Evolutionary conservation across 73 alveolate genomes (phyloP), one percentile per base, ranked within the genome.

Genomic region (Urostyla sp.): DNA sequence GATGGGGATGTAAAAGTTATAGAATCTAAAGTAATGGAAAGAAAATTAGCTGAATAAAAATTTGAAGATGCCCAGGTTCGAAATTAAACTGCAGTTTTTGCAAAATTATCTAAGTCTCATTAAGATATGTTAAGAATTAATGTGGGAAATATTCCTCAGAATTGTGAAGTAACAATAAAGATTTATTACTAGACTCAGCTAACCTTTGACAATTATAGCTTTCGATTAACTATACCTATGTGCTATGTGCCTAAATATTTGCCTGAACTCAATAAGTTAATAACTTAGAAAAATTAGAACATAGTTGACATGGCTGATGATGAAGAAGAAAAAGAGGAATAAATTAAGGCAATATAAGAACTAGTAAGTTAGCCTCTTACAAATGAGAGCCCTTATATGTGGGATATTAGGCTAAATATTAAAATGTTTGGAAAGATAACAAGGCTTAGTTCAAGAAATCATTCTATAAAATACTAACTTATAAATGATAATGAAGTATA

Each of bases 1-100:
- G 90, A 86, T 54, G 76, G 80, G n/a, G 77, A 20, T 60, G 77
- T 32, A 4, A 60, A 34, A 28, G 34, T 34, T 3, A 60, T 60
- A 10, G 77, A 60, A 34, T 53, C 58, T 21, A 72, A 23, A 27
- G 26, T 30, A 4, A 8, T 53, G 13, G 78, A 75, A 30, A 49
- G 50, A 32, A 1, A 72, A 49, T 49, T 24, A 13, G 84, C 84
- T 5, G 18, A 49, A 72, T 20, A 72, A 72, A 49, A 50, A 72
- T 72, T 49, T 26, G 84, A 72, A 20, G 84, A 72, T 24, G 84
- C 84, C 20, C 15, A 49, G 13, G 72, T 72, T 8, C 18, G 13
- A 15, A 72, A 72, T 23, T 36, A 72, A 13, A 49, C 84, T 2
- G 84, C 84, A 26, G 73, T 52, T 4, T n/a, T n/a, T n/a, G n/a